A percentile compares a stretch with the other conserved stretches of the same genome.
Evolutionary conservation across 75 land plant genomes (phyloP).

Genomic region (Isoetes taiwanensis): DNA sequence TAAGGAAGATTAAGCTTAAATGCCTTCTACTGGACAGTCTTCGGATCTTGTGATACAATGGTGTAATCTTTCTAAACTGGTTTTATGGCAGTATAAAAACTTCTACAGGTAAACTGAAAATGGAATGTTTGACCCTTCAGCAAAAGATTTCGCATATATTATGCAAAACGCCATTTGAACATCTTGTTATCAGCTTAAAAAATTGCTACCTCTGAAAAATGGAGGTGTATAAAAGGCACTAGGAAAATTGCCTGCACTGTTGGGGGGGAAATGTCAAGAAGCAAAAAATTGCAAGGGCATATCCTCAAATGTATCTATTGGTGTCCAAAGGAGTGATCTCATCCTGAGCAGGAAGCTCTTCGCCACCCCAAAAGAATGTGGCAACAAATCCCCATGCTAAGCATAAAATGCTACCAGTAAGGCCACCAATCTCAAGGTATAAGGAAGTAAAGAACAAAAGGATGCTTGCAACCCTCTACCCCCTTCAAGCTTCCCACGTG

Average conservation of each 20-base stretch:
- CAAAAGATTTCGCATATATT: too few relatives aligned
- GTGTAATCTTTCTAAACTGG: too few relatives aligned
- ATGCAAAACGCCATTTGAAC: too few relatives aligned
- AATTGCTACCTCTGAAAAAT: slow-evolving; percentile 63
- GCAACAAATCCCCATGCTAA: slow-evolving; percentile 85
- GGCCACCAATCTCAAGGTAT: slow-evolving; percentile 65
- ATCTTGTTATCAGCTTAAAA: too few relatives aligned
- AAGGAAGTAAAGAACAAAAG: slow-evolving; percentile 71
- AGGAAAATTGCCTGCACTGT: slow-evolving; percentile 88
- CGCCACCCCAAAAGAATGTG: slow-evolving; percentile 92
- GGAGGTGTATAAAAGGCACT: slow-evolving; percentile 67
- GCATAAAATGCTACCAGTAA: slow-evolving; percentile 80
- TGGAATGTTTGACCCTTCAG: too few relatives aligned
- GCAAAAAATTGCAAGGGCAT: slow-evolving; percentile 53
- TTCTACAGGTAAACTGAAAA: too few relatives aligned
- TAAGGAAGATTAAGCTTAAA: too few relatives aligned
- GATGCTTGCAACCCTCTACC: slow-evolving; percentile 81
- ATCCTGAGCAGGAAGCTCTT: slow-evolving; percentile 92
- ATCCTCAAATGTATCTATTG: slow-evolving; percentile 57
- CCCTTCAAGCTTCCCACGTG: slow-evolving; percentile 88
- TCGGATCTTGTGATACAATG: too few relatives aligned
- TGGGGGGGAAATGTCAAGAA: slow-evolving; percentile 88
- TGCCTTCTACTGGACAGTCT: too few relatives aligned
- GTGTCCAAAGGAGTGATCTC: slow-evolving; percentile 83
- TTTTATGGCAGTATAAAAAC: too few relatives aligned